phyloP scores from a whole-genome alignment of 176 grass and related monocot species.

The Bonia amplexicaulis region DNA sequence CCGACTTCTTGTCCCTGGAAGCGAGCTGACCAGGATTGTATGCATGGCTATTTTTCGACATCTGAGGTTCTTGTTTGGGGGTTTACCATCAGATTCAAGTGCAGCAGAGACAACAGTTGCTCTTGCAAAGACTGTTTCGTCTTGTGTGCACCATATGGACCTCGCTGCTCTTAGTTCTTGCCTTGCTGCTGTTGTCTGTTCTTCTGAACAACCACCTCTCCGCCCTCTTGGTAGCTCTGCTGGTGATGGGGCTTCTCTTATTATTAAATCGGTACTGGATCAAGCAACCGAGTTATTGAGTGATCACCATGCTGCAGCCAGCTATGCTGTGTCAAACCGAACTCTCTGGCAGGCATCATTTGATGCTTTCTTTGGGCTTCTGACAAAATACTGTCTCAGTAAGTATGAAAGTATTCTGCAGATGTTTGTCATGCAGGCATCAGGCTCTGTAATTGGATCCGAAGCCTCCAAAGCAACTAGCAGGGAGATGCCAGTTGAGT shows the following conservation, averaged over 20 bases:
- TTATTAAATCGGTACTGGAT: constrained; percentile 85
- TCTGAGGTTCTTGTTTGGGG: constrained; percentile 87
- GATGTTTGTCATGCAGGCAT: constrained; percentile 61
- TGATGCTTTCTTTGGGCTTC: constrained; percentile 93
- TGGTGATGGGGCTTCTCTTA: constrained; percentile 85
- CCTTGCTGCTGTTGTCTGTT: constrained; percentile 94
- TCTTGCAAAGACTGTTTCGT: constrained; percentile 66
- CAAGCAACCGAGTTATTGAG: constrained; percentile 79
- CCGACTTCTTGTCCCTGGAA: constrained; percentile 72
- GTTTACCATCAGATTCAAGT: constrained; percentile 64
- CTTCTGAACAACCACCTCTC: constrained; percentile 95
- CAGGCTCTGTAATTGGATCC: constrained; percentile 50
- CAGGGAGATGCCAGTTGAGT: constrained; percentile 96
- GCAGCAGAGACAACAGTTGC: constrained; percentile 75
- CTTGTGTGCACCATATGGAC: constrained; percentile 72
- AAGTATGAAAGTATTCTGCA: constrained; percentile 95
- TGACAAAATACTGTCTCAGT: constrained; percentile 82
- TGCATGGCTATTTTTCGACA: constrained; percentile 99
- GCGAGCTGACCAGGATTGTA: constrained; percentile 71
- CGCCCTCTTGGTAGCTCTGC: constrained; percentile 83
- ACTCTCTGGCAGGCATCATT: constrained; percentile 98
- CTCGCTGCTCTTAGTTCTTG: constrained; percentile 87
- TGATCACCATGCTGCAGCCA: constrained; percentile 57
- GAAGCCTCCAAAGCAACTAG: constrained; percentile 73
- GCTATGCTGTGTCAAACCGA: constrained; percentile 63